A percentile compares a stretch with the other conserved stretches of the same genome.
Conservation (phyloP, 1,139 yeast species). For the Saccharomyces hybrid region DNA sequence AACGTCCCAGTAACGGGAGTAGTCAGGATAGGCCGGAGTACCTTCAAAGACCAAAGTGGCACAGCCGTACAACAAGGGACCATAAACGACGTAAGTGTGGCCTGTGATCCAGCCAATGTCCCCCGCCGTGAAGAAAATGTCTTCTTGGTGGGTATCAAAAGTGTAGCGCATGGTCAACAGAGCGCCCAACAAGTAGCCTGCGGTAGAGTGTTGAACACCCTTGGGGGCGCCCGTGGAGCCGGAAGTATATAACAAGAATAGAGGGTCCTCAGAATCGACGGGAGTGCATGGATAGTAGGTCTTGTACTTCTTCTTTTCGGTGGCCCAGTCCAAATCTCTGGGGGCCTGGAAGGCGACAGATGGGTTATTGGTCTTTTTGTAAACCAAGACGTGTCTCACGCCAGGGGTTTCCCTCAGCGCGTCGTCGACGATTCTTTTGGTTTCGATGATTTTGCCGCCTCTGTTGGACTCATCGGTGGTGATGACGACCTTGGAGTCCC, state of each 20-base stretch:
- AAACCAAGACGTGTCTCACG: conserved; percentile 63
- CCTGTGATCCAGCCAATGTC: conserved; percentile 90
- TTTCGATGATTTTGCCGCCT: conserved; percentile 77
- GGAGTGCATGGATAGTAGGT: conserved; percentile 82
- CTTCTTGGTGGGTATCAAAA: conserved; percentile 68
- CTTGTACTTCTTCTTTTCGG: conserved; percentile 60
- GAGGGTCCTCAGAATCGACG: conserved; percentile 86
- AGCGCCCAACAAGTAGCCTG: conserved; percentile 72
- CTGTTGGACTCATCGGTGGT: conserved; percentile 77
- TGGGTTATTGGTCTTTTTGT: conserved; percentile 62
- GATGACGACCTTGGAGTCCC: conserved; percentile 63
- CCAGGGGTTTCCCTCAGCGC: conserved; percentile 64
- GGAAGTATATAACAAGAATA: conserved; percentile 87
- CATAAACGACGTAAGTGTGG: conserved; percentile 75
- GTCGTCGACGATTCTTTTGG: conserved; percentile 76
- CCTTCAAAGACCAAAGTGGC: conserved; percentile 80
- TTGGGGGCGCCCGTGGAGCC: conserved; percentile 97
- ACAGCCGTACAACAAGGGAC: conserved; percentile 71
- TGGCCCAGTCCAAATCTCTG: conserved; percentile 80
- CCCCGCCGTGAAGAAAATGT: conserved; percentile 73
- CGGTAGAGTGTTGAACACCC: conserved; percentile 87
- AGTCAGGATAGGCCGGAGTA: conserved; percentile 77
- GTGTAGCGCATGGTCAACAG: conserved; percentile 61
- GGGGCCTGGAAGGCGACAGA: conserved; percentile 54
- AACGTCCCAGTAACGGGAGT: conserved; percentile 76